Base-by-base conservation (phyloP, 2,329 filamentous ascomycete species). In the Hawksworthiomyces lignivorus region DNA sequence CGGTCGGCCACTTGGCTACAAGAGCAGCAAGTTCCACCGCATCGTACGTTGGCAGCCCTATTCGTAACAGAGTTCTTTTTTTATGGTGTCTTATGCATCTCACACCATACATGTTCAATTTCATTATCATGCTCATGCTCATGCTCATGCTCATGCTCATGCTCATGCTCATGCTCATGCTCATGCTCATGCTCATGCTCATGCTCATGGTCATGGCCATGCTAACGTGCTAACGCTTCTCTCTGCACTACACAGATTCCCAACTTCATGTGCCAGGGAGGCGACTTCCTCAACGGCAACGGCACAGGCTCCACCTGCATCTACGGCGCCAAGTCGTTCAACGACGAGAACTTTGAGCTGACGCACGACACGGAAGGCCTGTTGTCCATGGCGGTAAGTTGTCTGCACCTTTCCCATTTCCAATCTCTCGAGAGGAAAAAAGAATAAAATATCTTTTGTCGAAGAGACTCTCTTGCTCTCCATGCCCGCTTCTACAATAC, bases 191-290 rank as follows among this genome's bases (percentile, higher is more conserved):
- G 11, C 12, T 26, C 17, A n/a, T n/a, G n/a, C n/a, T n/a, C n/a
- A n/a, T n/a, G n/a, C n/a, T n/a, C n/a, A n/a, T n/a, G n/a, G n/a
- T n/a, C n/a, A n/a, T n/a, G n/a, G n/a, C n/a, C n/a, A n/a, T n/a
- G n/a, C n/a, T n/a, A n/a, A n/a, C n/a, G n/a, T 8, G 19, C 28
- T 39, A 19, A 39, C 37, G 11, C 37, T n/a, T 30, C 17, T 19
- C 28, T 5, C 4, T n/a, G n/a, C n/a, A n/a, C n/a, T n/a, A n/a
- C n/a, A 12, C 27, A 94, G 87, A 95, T 96, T 61, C 86, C 85
- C 65, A 84, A 86, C 56, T 96, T 97, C 68, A 97, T 97, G 90
- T 85, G 92, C 56, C 92, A 98, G 63, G 90, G 90, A 34, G 92
- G 92, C 41, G 92, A 98, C 63, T 97, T 97, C 62, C 69, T 53